These are phyloP conservation scores for Pseudoperonospora humuli DNA, from an alignment of 352 stramenopile species.

Conservation along the genomic window DNA sequence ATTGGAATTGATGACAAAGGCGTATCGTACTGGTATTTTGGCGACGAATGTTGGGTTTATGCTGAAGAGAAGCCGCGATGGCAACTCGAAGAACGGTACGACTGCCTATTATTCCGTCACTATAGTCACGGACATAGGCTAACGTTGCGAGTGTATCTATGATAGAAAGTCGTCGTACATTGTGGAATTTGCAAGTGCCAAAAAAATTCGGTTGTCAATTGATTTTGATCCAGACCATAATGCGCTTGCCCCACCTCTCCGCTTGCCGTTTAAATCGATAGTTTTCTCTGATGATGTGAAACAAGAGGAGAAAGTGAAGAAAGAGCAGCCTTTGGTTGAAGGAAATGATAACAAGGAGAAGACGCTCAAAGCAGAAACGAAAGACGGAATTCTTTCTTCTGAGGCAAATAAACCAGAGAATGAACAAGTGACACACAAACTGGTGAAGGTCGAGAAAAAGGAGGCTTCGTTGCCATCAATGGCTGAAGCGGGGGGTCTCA, in stretches of 20 bases:
- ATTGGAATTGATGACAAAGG: constrained; percentile 72
- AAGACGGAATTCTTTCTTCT: constrained; percentile 3
- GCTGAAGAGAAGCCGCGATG: constrained; percentile 63
- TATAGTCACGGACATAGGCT: background rate
- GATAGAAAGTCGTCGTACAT: constrained; percentile 40
- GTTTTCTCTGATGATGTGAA: constrained; percentile 9
- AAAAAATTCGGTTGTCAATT: constrained; percentile 70
- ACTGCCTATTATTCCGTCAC: background rate
- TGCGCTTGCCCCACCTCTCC: constrained; percentile 13
- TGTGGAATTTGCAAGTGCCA: constrained; percentile 67
- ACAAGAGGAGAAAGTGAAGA: constrained; percentile 5
- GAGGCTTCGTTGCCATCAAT: background rate
- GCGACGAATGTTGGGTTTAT: constrained; percentile 81
- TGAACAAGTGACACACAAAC: background rate
- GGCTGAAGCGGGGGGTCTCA: background rate
- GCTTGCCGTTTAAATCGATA: constrained; percentile 7
- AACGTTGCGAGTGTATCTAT: background rate
- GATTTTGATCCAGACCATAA: constrained; percentile 49
- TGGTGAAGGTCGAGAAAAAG: constrained; percentile 11
- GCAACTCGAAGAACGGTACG: constrained; percentile 40
- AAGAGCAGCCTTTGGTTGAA: background rate
- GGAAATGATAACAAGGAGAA: constrained; percentile 1
- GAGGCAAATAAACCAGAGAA: constrained; percentile 9
- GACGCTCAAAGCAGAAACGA: constrained; percentile 1
- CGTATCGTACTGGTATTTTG: constrained; percentile 80